Percentiles rank a stretch among this genome's conserved stretches.
phyloP scores from a whole-genome alignment of 2,329 filamentous ascomycete species.

The Cladophialophora exuberans region DNA sequence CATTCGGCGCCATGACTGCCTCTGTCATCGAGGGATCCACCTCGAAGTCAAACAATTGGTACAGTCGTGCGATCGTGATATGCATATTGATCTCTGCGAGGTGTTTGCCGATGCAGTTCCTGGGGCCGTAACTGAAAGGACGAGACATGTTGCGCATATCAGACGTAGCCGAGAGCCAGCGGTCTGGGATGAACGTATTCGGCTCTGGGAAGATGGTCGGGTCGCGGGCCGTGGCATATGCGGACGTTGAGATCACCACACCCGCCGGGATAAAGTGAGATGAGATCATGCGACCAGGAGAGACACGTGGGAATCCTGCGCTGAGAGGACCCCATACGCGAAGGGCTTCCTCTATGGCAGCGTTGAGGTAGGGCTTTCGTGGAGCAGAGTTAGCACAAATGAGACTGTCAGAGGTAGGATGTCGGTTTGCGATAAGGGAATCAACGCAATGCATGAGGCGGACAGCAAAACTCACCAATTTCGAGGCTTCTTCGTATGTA shows the following conservation, averaged over 20 bases:
- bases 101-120: constrained; percentile 49
- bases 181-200: constrained; percentile 51
- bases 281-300: constrained; percentile 38
- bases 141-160: constrained; percentile 48
- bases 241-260: constrained; percentile 44
- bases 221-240: constrained; percentile 46
- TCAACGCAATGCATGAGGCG: too few species aligned
- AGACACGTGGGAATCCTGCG: constrained; percentile 11
- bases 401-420: not conserved
- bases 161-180: constrained; percentile 48
- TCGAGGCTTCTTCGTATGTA: constrained; percentile 7
- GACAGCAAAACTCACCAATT: constrained; percentile 21
- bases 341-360: constrained; percentile 11
- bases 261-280: constrained; percentile 50
- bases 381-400: not conserved
- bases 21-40: constrained; percentile 16
- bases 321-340: constrained; percentile 15
- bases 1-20: constrained; percentile 14
- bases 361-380: constrained; percentile 7
- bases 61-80: constrained; percentile 39
- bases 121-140: constrained; percentile 47
- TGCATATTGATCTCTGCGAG: constrained; percentile 48
- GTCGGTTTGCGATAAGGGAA: too few species aligned
- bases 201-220: constrained; percentile 48
- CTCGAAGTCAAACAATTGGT: constrained; percentile 18